Evolutionary conservation across 345 rosid genomes (phyloP).

Genomic region (Gossypium arboreum): DNA sequence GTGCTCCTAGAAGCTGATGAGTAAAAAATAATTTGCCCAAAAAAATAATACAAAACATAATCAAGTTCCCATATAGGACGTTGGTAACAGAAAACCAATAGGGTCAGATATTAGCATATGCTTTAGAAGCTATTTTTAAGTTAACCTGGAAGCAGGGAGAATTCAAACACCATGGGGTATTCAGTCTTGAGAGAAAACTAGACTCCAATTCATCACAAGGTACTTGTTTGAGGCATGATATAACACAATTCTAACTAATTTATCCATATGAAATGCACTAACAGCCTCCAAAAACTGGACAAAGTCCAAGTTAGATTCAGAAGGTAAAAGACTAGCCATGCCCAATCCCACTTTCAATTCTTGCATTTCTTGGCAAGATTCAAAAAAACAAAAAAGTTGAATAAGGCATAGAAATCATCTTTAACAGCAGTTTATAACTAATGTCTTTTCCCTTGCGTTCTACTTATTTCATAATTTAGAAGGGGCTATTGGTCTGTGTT

Average conservation of each 20-base stretch:
- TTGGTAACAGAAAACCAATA: neutral
- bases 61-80: neutral
- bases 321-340: neutral
- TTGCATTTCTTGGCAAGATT: neutral
- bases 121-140: constrained; percentile 2
- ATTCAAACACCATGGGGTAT: neutral
- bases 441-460: neutral
- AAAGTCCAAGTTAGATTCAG: neutral
- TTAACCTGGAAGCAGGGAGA: neutral
- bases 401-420: neutral
- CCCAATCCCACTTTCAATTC: neutral
- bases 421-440: neutral
- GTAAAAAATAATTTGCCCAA: neutral
- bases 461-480: neutral
- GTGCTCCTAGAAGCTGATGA: neutral
- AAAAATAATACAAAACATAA: neutral
- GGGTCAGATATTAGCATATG: neutral
- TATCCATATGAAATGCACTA: neutral
- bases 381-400: neutral
- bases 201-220: neutral
- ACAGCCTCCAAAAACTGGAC: neutral
- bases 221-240: neutral
- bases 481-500: neutral
- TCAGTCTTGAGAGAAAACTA: neutral
- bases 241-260: neutral